Conservation (phyloP, 352 stramenopile genomes). For the Salisapilia sapeloensis region DNA sequence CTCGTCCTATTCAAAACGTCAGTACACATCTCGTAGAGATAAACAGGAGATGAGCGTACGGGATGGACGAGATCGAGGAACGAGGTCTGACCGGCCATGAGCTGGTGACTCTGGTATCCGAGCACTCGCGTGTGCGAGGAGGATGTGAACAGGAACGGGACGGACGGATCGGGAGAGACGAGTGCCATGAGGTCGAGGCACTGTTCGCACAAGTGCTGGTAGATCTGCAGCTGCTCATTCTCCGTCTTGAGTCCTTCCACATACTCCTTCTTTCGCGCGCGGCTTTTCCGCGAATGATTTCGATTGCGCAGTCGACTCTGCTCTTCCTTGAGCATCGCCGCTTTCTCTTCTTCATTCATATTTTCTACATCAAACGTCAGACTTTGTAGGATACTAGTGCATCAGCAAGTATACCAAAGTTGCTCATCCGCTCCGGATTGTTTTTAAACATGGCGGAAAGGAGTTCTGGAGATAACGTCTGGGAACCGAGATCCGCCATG, state of each 20-base stretch:
- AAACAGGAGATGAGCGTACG: conserved; percentile 23
- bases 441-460: conserved; percentile 73
- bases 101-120: conserved; percentile 59
- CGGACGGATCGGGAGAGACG: conserved; percentile 36
- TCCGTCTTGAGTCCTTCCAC: conserved; percentile 87
- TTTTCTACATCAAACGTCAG: conserved; percentile 21
- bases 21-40: too few relatives aligned
- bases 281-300: conserved; percentile 90
- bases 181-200: conserved; percentile 65
- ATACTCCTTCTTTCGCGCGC: conserved; percentile 90
- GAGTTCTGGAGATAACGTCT: conserved; percentile 66
- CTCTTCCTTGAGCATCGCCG: conserved; percentile 65
- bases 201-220: conserved; percentile 74
- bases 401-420: conserved; percentile 18
- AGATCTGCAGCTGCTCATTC: conserved; percentile 68
- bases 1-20: conserved; percentile 15
- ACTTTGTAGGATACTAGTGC: not conserved
- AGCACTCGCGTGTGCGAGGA: conserved; percentile 52
- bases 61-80: conserved; percentile 75
- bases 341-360: conserved; percentile 64
- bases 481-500: conserved; percentile 30
- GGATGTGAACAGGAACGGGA: conserved; percentile 49
- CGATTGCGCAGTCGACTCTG: conserved; percentile 85
- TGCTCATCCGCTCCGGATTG: conserved; percentile 29
- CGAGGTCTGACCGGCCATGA: conserved; percentile 52